A percentile compares a stretch with the other conserved stretches of the same genome.
These are phyloP conservation scores for Tulasnella sp. DNA, from an alignment of 768 basidiomycete species.

Conservation along the genomic window DNA sequence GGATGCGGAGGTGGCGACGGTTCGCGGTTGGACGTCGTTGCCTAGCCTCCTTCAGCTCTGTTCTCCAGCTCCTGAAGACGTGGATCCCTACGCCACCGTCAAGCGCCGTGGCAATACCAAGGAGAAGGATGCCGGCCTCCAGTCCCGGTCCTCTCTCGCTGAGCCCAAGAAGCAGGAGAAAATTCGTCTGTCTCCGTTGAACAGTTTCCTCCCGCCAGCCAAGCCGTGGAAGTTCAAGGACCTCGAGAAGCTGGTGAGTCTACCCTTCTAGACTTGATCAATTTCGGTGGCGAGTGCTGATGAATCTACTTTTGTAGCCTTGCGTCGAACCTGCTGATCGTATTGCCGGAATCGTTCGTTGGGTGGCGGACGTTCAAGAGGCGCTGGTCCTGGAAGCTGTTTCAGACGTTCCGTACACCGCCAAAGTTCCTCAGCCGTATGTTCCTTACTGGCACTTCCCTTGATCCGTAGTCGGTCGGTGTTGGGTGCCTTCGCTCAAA, in stretches of 20 bases:
- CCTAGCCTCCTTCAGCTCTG: neutral
- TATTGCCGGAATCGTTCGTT: slow-evolving; percentile 1
- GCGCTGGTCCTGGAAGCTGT: neutral
- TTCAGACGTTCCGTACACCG: neutral
- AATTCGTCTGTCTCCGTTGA: neutral
- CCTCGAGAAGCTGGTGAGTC: slow-evolving; percentile 2
- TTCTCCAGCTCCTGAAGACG: neutral
- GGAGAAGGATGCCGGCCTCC: no score
- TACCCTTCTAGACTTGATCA: neutral
- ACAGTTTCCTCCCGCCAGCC: neutral
- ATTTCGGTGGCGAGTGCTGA: neutral
- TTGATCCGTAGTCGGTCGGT: neutral
- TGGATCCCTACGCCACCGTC: neutral
- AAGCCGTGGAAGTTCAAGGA: slow-evolving; percentile 9
- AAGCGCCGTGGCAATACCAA: neutral
- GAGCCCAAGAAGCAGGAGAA: neutral
- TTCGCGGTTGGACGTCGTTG: neutral
- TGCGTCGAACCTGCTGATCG: neutral
- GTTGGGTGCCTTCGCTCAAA: no score
- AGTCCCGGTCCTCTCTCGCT: no score
- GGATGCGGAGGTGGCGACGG: neutral
- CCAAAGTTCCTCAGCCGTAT: neutral
- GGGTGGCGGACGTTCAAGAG: slow-evolving; percentile 2
- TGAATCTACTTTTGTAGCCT: neutral
- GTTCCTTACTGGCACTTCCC: neutral